phyloP scores from a whole-genome alignment of 768 basidiomycete species.

The Steccherinum ochraceum region DNA sequence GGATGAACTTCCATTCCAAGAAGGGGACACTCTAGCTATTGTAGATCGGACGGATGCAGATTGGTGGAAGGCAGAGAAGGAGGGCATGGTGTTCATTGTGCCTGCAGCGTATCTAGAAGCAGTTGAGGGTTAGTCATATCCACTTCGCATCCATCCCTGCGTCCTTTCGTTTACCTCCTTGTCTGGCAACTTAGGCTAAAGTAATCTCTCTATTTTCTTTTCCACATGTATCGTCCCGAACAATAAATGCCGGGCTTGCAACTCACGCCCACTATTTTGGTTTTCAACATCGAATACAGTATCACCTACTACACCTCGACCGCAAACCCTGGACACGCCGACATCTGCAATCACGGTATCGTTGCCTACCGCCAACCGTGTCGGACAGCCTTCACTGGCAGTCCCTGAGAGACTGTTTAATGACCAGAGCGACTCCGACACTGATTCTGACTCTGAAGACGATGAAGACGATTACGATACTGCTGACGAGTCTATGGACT shows the following conservation, averaged over 20 bases:
- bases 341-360: neutral
- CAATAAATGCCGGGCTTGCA: conserved; percentile 10
- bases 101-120: conserved; percentile 89
- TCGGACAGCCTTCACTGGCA: neutral
- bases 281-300: conserved; percentile 6
- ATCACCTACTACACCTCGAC: conserved; percentile 7
- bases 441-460: conserved; percentile 15
- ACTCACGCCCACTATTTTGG: conserved; percentile 5
- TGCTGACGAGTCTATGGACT: conserved; percentile 39
- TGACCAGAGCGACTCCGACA: neutral
- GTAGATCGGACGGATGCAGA: conserved; percentile 79
- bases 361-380: neutral
- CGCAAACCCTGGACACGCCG: neutral
- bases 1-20: conserved; percentile 83
- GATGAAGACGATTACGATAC: conserved; percentile 27
- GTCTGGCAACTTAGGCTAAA: conserved; percentile 71
- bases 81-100: conserved; percentile 81
- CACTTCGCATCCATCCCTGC: conserved; percentile 38
- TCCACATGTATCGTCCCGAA: conserved; percentile 24
- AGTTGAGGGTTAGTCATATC: conserved; percentile 79
- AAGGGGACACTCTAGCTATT: conserved; percentile 73
- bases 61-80: conserved; percentile 96
- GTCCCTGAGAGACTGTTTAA: neutral
- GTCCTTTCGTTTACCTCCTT: conserved; percentile 53
- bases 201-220: conserved; percentile 51